Percentiles rank a stretch among this genome's conserved stretches.
Conservation (phyloP, 306 rosid genomes). For the Malus orientalis region DNA sequence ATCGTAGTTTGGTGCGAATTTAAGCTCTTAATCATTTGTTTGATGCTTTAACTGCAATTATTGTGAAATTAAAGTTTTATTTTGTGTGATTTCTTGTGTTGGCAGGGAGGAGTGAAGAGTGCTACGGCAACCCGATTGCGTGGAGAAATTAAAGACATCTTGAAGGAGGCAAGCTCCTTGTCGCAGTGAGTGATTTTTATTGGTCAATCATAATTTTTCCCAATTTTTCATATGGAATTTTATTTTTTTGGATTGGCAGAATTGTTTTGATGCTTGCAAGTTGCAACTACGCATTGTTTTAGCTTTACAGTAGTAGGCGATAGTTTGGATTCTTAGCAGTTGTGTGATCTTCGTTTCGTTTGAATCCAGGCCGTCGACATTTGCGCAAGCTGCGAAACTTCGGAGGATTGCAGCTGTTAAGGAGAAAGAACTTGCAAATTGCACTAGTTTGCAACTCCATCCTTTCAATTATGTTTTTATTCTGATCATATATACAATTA, state of each 20-base stretch:
- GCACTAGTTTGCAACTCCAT: slow-evolving; percentile 29
- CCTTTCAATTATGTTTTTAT: neutral
- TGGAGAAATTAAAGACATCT: slow-evolving; percentile 56
- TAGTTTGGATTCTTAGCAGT: neutral
- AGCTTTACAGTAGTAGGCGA: too few species aligned
- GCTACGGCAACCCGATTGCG: slow-evolving; percentile 40
- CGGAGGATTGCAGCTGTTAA: slow-evolving; percentile 67
- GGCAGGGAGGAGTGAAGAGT: slow-evolving; percentile 33
- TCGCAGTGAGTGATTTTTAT: slow-evolving; percentile 59
- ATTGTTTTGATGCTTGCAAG: neutral
- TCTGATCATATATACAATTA: neutral
- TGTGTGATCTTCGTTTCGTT: slow-evolving; percentile 2
- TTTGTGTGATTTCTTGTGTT: neutral
- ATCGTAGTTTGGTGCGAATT: neutral
- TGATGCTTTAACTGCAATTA: neutral
- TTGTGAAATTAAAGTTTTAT: neutral
- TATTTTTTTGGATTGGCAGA: neutral
- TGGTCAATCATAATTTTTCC: neutral
- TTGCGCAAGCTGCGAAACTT: slow-evolving; percentile 84
- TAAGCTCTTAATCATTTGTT: neutral
- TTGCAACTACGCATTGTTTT: too few species aligned
- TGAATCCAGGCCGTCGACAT: slow-evolving; percentile 69
- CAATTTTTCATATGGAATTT: neutral
- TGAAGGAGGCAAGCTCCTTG: slow-evolving; percentile 69
- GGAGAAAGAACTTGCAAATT: slow-evolving; percentile 79